These are phyloP conservation scores for Helicocarpus griseus DNA, from an alignment of 2,329 filamentous ascomycete genomes.

Conservation along the genomic window DNA sequence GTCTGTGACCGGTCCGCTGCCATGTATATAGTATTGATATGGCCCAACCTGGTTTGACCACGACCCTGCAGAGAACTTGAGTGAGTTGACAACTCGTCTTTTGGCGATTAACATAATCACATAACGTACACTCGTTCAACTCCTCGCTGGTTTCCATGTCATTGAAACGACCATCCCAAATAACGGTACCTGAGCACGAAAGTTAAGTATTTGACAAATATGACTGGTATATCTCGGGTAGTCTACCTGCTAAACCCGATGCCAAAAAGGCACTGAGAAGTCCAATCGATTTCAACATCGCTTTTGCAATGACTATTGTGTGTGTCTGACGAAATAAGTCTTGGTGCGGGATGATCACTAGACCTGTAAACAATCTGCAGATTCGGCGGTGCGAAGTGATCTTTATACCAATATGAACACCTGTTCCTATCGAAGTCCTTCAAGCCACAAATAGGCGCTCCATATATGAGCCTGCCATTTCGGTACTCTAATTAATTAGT, in stretches of 20 bases:
- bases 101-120: no score
- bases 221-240: neutral
- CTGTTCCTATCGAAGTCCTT: neutral
- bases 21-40: conserved; percentile 72
- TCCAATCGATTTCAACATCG: neutral
- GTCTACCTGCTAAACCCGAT: neutral
- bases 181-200: conserved; percentile 35
- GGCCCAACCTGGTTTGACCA: conserved; percentile 59
- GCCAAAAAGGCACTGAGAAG: neutral
- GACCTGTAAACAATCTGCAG: neutral
- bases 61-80: conserved; percentile 36
- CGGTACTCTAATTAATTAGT: neutral
- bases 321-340: no score
- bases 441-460: neutral
- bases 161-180: conserved; percentile 61
- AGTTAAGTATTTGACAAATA: neutral
- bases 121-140: conserved; percentile 42
- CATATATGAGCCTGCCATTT: neutral
- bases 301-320: no score
- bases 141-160: conserved; percentile 45
- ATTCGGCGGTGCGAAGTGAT: neutral
- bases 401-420: neutral
- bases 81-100: no score
- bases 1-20: conserved; percentile 42
- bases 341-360: no score